Conservation (phyloP, 2,329 filamentous ascomycete genomes). For the Nannizziopsis barbatae region DNA sequence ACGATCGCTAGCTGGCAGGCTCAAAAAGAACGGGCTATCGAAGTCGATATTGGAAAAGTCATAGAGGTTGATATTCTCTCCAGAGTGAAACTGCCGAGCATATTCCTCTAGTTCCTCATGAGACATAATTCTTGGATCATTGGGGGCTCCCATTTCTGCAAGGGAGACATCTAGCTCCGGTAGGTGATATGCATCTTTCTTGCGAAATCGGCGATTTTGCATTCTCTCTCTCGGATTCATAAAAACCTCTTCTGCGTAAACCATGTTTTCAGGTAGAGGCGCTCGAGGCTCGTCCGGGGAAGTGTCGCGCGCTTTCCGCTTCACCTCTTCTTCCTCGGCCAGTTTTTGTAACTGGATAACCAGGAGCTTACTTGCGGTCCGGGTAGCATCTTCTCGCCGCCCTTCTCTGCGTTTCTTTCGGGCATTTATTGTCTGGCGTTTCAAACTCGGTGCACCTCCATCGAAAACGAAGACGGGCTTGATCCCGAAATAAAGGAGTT, state of each 20-base stretch:
- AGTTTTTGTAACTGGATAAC: constrained; percentile 87
- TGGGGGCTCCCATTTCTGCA: constrained; percentile 73
- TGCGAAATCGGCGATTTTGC: constrained; percentile 67
- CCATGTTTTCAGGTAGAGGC: constrained; percentile 57
- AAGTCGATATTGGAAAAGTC: constrained; percentile 99
- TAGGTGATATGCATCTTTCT: constrained; percentile 89
- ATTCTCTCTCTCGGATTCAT: constrained; percentile 67
- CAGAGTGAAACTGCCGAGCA: constrained; percentile 78
- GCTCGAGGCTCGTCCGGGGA: constrained; percentile 40
- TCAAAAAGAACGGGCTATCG: constrained; percentile 87
- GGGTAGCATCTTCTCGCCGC: constrained; percentile 78
- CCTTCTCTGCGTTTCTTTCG: constrained; percentile 75
- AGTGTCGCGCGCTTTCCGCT: constrained; percentile 33
- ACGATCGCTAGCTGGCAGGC: constrained; percentile 74
- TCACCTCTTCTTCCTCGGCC: constrained; percentile 72
- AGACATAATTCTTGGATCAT: constrained; percentile 94
- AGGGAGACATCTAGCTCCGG: constrained; percentile 72
- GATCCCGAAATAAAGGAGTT: constrained; percentile 91
- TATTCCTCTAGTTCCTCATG: constrained; percentile 90
- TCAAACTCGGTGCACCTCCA: constrained; percentile 80
- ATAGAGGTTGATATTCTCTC: constrained; percentile 79
- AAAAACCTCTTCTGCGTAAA: constrained; percentile 83
- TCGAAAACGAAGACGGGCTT: constrained; percentile 97
- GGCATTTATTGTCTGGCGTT: constrained; percentile 75
- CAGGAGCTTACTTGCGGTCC: constrained; percentile 81